phyloP scores from a whole-genome alignment of 805 yeast species.

The Brettanomyces sp. region DNA sequence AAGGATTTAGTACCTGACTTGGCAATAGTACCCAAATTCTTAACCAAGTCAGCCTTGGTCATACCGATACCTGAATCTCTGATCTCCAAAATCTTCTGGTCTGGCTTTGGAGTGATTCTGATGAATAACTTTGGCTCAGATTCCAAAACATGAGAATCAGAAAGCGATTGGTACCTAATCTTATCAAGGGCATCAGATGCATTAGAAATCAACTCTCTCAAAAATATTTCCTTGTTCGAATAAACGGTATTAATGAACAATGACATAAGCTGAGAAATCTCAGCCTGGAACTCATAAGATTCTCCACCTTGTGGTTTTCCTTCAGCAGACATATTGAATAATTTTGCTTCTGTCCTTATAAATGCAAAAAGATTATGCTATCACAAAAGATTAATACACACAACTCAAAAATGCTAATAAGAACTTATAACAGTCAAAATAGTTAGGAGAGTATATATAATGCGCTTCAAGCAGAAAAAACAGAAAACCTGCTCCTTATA shows the following conservation, averaged over 20 bases:
- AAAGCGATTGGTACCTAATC: conserved; percentile 91
- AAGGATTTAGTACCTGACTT: conserved; percentile 99
- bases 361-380: too few relatives aligned
- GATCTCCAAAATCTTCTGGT: conserved; percentile 85
- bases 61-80: conserved; percentile 99
- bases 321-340: not conserved
- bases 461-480: too few relatives aligned
- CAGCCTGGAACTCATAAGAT: conserved; percentile 98
- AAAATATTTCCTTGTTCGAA: conserved; percentile 97
- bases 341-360: too few relatives aligned
- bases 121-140: conserved; percentile 94
- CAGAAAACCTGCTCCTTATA: too few relatives aligned
- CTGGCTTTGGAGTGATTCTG: conserved; percentile 96
- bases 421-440: too few relatives aligned
- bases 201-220: conserved; percentile 97
- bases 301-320: conserved; percentile 30
- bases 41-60: conserved; percentile 98
- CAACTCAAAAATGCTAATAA: too few relatives aligned
- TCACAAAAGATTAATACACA: too few relatives aligned
- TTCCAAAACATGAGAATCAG: conserved; percentile 87
- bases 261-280: conserved; percentile 99
- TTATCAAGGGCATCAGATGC: conserved; percentile 99
- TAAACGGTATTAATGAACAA: conserved; percentile 99
- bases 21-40: conserved; percentile 99
- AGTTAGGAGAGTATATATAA: too few relatives aligned